Conservation (phyloP, 768 basidiomycete species). For the Fomitopsis pulvina region DNA sequence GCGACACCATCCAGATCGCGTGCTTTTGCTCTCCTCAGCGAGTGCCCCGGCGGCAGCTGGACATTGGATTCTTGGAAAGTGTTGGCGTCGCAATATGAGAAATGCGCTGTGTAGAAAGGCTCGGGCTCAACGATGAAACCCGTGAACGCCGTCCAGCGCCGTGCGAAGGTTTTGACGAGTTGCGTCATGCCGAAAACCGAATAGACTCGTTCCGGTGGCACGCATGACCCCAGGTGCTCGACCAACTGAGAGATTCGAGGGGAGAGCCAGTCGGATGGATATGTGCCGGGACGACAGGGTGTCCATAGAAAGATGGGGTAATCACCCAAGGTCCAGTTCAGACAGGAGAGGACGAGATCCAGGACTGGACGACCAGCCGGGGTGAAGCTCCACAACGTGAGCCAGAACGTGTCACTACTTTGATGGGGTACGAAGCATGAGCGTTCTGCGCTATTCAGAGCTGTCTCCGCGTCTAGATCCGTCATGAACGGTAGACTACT, state of each 20-base stretch:
- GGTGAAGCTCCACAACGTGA: conserved; percentile 39
- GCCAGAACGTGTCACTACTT: conserved; percentile 34
- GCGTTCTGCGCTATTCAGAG: conserved; percentile 18
- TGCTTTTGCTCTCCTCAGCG: conserved; percentile 30
- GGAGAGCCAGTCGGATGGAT: conserved; percentile 26
- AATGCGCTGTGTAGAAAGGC: conserved; percentile 46
- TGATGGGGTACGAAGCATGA: conserved; percentile 16
- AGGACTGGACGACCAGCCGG: conserved; percentile 24
- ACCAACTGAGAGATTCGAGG: conserved; percentile 32
- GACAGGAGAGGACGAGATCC: conserved; percentile 42
- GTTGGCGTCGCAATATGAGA: conserved; percentile 35
- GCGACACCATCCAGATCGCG: conserved; percentile 36
- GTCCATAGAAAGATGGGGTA: conserved; percentile 51
- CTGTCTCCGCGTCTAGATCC: conserved; percentile 26
- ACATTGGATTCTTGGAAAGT: conserved; percentile 26
- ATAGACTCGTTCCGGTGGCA: conserved; percentile 40
- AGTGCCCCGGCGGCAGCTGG: conserved; percentile 27
- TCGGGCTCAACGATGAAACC: conserved; percentile 30
- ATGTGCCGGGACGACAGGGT: conserved; percentile 21
- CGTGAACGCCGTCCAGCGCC: conserved; percentile 37
- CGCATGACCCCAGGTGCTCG: conserved; percentile 29
- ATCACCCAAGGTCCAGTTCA: conserved; percentile 35
- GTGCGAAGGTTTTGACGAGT: conserved; percentile 37
- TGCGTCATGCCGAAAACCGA: conserved; percentile 41
- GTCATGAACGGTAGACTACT: conserved; percentile 31